Evolutionary conservation across 768 basidiomycete species (phyloP).

Genomic region (Auriculariales sp.): DNA sequence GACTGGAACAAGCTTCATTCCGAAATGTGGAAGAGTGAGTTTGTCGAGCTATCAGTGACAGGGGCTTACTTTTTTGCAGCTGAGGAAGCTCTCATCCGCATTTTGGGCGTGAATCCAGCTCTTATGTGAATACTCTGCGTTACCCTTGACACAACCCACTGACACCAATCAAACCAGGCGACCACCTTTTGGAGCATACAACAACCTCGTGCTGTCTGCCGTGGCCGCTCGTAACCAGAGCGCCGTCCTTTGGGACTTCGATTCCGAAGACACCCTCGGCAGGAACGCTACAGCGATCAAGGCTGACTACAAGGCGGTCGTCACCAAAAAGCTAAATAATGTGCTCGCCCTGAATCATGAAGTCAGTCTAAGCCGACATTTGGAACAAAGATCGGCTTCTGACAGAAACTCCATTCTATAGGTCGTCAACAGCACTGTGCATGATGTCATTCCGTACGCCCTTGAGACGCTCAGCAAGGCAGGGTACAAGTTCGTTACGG

Average conservation of each 20-base stretch:
- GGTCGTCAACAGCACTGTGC: neutral
- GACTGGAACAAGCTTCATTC: too few species aligned
- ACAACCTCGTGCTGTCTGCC: slow-evolving; percentile 20
- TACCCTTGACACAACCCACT: too few species aligned
- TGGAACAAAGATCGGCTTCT: neutral
- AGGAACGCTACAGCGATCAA: slow-evolving; percentile 4
- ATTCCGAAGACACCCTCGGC: slow-evolving; percentile 9
- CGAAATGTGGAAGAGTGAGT: too few species aligned
- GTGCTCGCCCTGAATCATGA: slow-evolving; percentile 12
- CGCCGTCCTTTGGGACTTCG: slow-evolving; percentile 13
- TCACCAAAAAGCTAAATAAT: slow-evolving; percentile 7
- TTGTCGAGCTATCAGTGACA: too few species aligned
- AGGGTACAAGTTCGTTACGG: slow-evolving; percentile 14
- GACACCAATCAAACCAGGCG: too few species aligned
- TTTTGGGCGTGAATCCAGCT: too few species aligned
- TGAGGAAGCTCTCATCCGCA: too few species aligned
- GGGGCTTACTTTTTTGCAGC: too few species aligned
- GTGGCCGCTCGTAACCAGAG: slow-evolving; percentile 13
- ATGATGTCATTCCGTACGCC: slow-evolving; percentile 12
- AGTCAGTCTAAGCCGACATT: slow-evolving; percentile 7
- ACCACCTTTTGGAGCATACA: too few species aligned
- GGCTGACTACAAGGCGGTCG: slow-evolving; percentile 7
- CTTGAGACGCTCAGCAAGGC: slow-evolving; percentile 8
- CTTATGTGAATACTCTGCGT: too few species aligned
- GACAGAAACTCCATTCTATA: neutral